Evolutionary conservation across 805 yeast species (phyloP), one percentile per base, ranked within the genome.

Genomic region (Groenewaldozyma salmanticensis): DNA sequence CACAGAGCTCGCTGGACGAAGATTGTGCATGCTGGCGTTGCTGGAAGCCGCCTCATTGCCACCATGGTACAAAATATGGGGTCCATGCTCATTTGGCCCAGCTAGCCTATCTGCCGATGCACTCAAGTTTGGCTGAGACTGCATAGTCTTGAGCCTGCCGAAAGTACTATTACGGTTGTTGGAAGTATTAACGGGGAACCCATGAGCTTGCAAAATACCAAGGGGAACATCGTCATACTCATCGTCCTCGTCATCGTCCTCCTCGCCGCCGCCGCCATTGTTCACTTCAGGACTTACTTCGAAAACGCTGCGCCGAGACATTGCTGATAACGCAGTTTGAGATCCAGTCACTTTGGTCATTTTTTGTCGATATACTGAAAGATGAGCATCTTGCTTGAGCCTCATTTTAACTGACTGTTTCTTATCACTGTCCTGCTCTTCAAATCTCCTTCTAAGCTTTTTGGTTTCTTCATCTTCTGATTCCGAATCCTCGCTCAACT

Each of bases 141-240:
- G 27, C 44, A 44, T 47, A 22, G 45, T 37, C 38, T 42, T 47
- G 37, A 50, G 37, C 24, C 45, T 32, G 33, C 31, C 32, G 39
- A 27, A 31, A 9, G 21, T 21, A 22, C 22, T 27, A 37, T 20
- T 27, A 33, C 36, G 36, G 37, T 36, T 43, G 29, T 37, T 38
- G n/a, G n/a, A n/a, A n/a, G n/a, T n/a, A 32, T 44, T 48, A 5
- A 43, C 41, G 11, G 68, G 67, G 47, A 63, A 58, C 5, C 62
- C 61, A 42, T 64, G 67, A 2, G 66, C 67, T 38, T 60, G 62
- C 31, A 65, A 46, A 35, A 65, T 58, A 11, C 62, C 66, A 27
- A 65, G 52, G 1, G 69, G 69, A 13, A 65, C 59, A 39, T 64
- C 64, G 38, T 65, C 69, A 44, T 58, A 53, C 21, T 59, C 60